phyloP scores from a whole-genome alignment of 1,139 yeast genomes.

The Candida tunisiensis region DNA sequence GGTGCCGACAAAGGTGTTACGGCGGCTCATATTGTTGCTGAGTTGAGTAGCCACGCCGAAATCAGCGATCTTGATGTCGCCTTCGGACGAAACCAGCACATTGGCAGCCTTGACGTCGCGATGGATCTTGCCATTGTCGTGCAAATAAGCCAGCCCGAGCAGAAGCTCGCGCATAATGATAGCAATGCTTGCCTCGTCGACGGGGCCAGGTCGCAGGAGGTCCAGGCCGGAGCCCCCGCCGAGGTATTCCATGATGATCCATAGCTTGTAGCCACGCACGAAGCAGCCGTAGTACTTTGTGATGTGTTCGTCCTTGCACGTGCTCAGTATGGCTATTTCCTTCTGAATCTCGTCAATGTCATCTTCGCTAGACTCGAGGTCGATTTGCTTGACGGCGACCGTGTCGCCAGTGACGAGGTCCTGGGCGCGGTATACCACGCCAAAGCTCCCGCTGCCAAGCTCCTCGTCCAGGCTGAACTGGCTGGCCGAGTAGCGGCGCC shows the following conservation, averaged over 20 bases:
- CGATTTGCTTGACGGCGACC: constrained; percentile 42
- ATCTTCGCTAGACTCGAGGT: constrained; percentile 59
- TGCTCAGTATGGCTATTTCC: constrained; percentile 62
- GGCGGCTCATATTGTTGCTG: constrained; percentile 54
- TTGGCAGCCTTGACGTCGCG: constrained; percentile 82
- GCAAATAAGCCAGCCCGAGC: constrained; percentile 56
- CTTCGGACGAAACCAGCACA: constrained; percentile 44
- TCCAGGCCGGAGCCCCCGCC: constrained; percentile 79
- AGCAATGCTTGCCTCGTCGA: constrained; percentile 38
- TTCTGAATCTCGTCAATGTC: constrained; percentile 67
- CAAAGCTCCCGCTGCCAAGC: constrained; percentile 80
- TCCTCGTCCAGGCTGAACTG: constrained; percentile 54
- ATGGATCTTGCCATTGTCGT: constrained; percentile 66
- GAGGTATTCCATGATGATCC: constrained; percentile 70
- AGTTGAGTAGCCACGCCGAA: constrained; percentile 90
- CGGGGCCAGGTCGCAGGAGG: constrained; percentile 36
- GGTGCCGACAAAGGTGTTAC: constrained; percentile 93
- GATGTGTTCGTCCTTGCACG: constrained; percentile 52
- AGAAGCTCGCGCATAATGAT: constrained; percentile 35
- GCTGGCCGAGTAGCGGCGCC: constrained; percentile 22
- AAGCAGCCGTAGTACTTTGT: constrained; percentile 71
- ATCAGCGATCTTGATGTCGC: constrained; percentile 86
- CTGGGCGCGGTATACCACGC: constrained; percentile 61
- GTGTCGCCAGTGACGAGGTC: constrained; percentile 24
- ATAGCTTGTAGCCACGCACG: constrained; percentile 58